phyloP scores from a whole-genome alignment of 2,329 filamentous ascomycete species.

The Clonostachys chloroleuca region DNA sequence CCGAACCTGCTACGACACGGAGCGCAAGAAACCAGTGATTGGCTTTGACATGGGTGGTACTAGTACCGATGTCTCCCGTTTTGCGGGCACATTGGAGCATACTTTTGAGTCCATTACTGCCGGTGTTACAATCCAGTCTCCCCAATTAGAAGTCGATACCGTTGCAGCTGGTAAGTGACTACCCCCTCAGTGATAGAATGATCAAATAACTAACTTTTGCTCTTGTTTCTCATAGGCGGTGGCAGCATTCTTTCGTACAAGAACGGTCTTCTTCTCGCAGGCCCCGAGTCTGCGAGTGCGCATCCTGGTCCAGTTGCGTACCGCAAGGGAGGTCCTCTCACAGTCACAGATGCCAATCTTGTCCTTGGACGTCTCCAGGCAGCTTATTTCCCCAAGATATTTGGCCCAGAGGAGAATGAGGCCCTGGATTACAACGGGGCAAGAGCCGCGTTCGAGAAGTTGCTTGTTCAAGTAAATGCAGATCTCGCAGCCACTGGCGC shows the following conservation, averaged over 20 bases:
- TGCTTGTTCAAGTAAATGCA: constrained; percentile 72
- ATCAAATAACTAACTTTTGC: not conserved
- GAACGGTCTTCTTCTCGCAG: constrained; percentile 86
- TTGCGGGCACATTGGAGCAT: constrained; percentile 73
- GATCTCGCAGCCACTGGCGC: constrained; percentile 32
- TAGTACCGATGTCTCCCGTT: constrained; percentile 85
- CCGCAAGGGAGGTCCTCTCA: constrained; percentile 80
- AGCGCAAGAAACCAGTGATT: constrained; percentile 81
- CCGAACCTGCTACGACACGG: constrained; percentile 80
- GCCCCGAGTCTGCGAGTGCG: constrained; percentile 82
- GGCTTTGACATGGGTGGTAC: constrained; percentile 95
- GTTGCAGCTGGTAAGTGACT: constrained; percentile 71
- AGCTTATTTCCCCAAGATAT: constrained; percentile 92
- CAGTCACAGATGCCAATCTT: constrained; percentile 87
- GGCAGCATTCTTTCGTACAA: constrained; percentile 14
- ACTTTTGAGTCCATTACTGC: constrained; percentile 93
- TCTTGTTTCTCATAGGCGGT: not conserved
- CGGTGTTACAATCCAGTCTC: constrained; percentile 88
- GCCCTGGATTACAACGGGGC: constrained; percentile 74
- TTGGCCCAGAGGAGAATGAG: constrained; percentile 83
- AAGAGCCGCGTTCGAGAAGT: constrained; percentile 66
- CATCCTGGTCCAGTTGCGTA: constrained; percentile 90
- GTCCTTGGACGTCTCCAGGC: constrained; percentile 80
- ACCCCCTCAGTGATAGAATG: constrained; percentile 24
- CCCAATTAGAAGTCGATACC: constrained; percentile 91